These are phyloP conservation scores for Diaporthe capsici DNA, from an alignment of 2,329 filamentous ascomycete species.

Conservation along the genomic window DNA sequence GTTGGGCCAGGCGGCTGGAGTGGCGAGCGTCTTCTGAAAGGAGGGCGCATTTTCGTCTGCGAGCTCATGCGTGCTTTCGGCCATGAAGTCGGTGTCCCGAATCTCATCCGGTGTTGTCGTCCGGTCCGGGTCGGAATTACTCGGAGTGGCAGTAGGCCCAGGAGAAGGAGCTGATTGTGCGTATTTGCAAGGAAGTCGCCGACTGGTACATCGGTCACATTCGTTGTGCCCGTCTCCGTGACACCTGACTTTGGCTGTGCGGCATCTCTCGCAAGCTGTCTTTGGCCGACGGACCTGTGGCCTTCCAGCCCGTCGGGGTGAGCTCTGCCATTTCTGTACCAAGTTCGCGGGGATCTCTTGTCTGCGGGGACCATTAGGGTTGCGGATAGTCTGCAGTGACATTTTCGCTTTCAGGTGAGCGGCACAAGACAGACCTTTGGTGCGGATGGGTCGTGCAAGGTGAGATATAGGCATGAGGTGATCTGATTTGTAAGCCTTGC, in stretches of 20 bases:
- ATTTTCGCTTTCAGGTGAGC: background rate
- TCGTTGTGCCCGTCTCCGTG: background rate
- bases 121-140: background rate
- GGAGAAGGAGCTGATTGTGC: background rate
- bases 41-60: too few relatives aligned
- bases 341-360: background rate
- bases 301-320: conserved; percentile 36
- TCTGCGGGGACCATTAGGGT: background rate
- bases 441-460: background rate
- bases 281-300: conserved; percentile 8
- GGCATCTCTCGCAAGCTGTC: conserved; percentile 26
- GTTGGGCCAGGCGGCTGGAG: background rate
- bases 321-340: conserved; percentile 25
- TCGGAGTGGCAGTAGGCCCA: background rate
- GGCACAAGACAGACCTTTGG: background rate
- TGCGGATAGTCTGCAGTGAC: background rate
- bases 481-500: background rate
- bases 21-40: background rate
- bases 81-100: background rate
- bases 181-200: conserved; percentile 19
- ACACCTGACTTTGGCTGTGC: conserved; percentile 21
- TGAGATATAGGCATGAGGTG: background rate
- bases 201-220: conserved; percentile 21
- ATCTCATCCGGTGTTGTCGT: background rate
- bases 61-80: background rate